Evolutionary conservation across 495 filamentous ascomycete species (phyloP).

Genomic region (Penicillium canescens): DNA sequence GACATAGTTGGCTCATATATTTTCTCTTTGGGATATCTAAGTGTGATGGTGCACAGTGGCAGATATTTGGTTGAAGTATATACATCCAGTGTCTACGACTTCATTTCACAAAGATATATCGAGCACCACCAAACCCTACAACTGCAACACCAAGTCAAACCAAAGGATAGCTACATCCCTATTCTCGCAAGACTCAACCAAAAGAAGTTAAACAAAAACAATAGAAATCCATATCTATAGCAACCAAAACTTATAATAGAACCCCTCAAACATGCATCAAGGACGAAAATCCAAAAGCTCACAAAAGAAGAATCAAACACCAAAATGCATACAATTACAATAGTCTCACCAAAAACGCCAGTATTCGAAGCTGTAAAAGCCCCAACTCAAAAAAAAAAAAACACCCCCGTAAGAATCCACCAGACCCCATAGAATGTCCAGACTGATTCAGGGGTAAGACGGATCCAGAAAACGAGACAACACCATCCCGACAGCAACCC

Average conservation of each 20-base stretch:
- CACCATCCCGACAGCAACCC: neutral
- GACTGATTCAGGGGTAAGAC: conserved; percentile 12
- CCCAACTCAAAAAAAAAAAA: conserved; percentile 1
- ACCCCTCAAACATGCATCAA: conserved; percentile 4
- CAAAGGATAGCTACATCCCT: neutral
- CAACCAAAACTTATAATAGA: neutral
- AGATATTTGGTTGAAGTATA: too few relatives aligned
- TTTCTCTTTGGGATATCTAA: too few relatives aligned
- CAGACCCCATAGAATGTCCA: neutral
- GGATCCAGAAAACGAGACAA: conserved; percentile 9
- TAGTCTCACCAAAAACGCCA: neutral
- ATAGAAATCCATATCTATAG: neutral
- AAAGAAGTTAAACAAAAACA: neutral
- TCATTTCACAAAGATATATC: neutral
- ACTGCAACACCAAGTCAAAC: neutral
- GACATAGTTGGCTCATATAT: too few relatives aligned
- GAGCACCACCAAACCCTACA: too few relatives aligned
- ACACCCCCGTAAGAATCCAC: neutral
- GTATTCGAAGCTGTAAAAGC: conserved; percentile 8
- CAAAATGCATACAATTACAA: too few relatives aligned
- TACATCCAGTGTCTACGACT: neutral
- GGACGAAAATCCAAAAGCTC: neutral
- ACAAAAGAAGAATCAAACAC: too few relatives aligned
- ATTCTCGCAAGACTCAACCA: neutral
- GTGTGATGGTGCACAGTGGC: too few relatives aligned